Base-by-base conservation (phyloP, 495 filamentous ascomycete species). In the Bryoglossum gracile region DNA sequence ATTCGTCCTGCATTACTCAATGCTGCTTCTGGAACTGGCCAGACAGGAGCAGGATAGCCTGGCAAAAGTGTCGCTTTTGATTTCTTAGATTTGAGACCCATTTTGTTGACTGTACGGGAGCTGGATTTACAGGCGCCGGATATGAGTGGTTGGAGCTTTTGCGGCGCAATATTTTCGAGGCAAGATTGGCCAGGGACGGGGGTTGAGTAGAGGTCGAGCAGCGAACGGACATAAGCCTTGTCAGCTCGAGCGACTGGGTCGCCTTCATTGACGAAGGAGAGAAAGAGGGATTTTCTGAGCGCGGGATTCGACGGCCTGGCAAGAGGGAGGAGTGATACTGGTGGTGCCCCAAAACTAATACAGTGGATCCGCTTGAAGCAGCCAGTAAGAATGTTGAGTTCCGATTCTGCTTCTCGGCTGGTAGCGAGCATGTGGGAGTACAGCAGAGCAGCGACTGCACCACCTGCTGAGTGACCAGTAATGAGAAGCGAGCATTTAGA, bases 381-480 rank as follows among this genome's bases (percentile, higher is more conserved):
- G 11, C 75, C 74, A 0, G 78, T 79, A 2, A 90, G 69, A 39
- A 65, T 63, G 42, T 75, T 85, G 24, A 92, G 76, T 38, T 89
- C 84, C 10, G 81, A 84, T 25, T 62, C 58, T 0, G 80, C 72
- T 4, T 55, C 63, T 17, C 66, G 65, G 17, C 67, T 70, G 0
- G 66, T 74, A 2, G 82, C 73, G 19, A 89, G 69, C 76, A 92
- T 86, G 66, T 94, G 87, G 28, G 75, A 74, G 62, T 85, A 94
- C 1, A 92, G 72, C 11, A 94, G 68, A 6, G 75, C 72, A 3
- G 87, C 87, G 0, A 94, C 78, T 4, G 87, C 87, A 3, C 87
- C 87, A 13, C 87, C 87, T 0, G 87, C 87, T 5, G 83, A 87
- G 57, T 92, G 87, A 2, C 87, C 87, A 0, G 87, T 91, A 49